Conservation (phyloP, 2,329 filamentous ascomycete species). For the Clarireedia homoeocarpa region DNA sequence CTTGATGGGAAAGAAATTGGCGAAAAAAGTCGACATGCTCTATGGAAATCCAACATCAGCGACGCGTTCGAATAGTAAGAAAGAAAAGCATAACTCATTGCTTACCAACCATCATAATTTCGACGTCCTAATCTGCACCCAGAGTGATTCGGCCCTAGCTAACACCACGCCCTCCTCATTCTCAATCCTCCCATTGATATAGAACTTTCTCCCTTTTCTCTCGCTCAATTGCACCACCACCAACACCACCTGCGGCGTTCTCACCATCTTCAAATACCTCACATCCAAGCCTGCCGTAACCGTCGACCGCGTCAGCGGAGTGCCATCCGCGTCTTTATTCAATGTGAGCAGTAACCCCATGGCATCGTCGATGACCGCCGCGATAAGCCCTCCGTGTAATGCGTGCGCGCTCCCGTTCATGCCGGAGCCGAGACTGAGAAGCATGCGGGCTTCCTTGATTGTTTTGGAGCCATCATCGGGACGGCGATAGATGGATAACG, state of each 20-base stretch:
- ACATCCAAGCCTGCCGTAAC: slow-evolving; percentile 48
- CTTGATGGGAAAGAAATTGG: too few relatives aligned
- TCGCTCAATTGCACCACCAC: slow-evolving; percentile 36
- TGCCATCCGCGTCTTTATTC: slow-evolving; percentile 16
- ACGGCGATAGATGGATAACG: slow-evolving; percentile 36
- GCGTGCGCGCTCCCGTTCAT: slow-evolving; percentile 46
- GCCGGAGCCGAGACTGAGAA: slow-evolving; percentile 37
- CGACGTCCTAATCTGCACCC: slow-evolving; percentile 28
- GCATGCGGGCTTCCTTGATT: slow-evolving; percentile 14
- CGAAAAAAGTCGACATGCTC: too few relatives aligned
- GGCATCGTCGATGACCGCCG: slow-evolving; percentile 50
- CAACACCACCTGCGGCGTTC: slow-evolving; percentile 40
- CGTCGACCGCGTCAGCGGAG: slow-evolving; percentile 15
- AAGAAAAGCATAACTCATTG: background rate
- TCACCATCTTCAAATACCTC: slow-evolving; percentile 42
- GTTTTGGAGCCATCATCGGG: slow-evolving; percentile 16
- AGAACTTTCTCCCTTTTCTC: slow-evolving; percentile 45
- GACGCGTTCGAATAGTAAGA: background rate
- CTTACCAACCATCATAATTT: background rate
- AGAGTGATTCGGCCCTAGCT: slow-evolving; percentile 44
- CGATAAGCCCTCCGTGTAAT: slow-evolving; percentile 50
- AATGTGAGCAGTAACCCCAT: slow-evolving; percentile 41
- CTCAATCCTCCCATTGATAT: slow-evolving; percentile 39
- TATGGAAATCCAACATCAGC: too few relatives aligned
- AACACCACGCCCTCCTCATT: slow-evolving; percentile 39